Base-by-base conservation (phyloP, 306 rosid species). In the Lupinus albus region DNA sequence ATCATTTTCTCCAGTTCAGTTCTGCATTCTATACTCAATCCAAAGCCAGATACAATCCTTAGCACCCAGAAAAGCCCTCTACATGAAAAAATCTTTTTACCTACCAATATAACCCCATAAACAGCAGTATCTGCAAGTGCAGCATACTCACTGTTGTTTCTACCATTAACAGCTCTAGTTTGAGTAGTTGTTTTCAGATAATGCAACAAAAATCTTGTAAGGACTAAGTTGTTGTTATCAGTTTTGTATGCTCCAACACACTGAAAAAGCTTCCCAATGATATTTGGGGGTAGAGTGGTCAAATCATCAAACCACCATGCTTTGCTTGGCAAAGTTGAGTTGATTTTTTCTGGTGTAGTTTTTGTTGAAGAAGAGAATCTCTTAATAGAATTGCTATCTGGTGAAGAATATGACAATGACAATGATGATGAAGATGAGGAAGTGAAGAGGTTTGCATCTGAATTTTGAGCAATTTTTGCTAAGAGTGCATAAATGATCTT, bases 241-340 rank as follows among this genome's bases (percentile, higher is more conserved):
- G 59, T 41, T 57, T 76, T 86, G 47, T 72, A 83, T 35, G 85
- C 72, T 42, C 86, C 88, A 59, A 79, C 51, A 18, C 68, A 69
- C 64, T 67, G 82, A 49, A 88, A 61, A 5, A 91, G 72, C 59
- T 73, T 88, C 67, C 77, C 90, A 54, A 91, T 80, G 63, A 91
- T 85, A 59, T 82, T 76, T 41, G 91, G 93, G 2, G 89, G 77
- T 36, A 88, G 82, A 70, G 73, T 48, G 12, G 87, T 63, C 82
- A 91, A 70, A 64, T 91, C 96, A 38, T 89, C 82, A 75, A 88
- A 89, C 97, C 97, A 91, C 96, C 96, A 87, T 6, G 83, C 82
- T 73, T 77, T 86, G 78, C 58, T 80, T 16, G 88, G 57, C 30
- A 84, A 47, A 62, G 51, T 59, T 48, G 81, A 71, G 77, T 77